phyloP scores from a whole-genome alignment of 192 early-diverging fungal species.

The Entophlyctis luteolus region DNA sequence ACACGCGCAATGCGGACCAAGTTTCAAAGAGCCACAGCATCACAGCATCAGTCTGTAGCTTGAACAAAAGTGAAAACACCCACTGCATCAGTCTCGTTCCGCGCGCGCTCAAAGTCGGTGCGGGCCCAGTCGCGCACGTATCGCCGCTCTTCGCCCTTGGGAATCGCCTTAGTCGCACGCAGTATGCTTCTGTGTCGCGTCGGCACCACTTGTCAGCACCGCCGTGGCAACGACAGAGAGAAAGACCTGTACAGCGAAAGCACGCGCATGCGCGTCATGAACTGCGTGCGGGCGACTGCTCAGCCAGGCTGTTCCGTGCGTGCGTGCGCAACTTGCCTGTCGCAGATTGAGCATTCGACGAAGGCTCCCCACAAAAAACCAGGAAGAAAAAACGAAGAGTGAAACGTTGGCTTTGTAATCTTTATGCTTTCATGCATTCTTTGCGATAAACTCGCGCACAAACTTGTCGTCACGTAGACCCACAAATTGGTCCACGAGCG shows the following conservation, averaged over 20 bases:
- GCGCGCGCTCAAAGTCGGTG: background rate
- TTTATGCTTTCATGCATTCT: constrained; percentile 1
- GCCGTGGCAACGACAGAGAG: background rate
- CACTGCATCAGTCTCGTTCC: constrained; percentile 6
- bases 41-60: background rate
- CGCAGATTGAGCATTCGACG: constrained; percentile 12
- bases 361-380: background rate
- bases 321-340: background rate
- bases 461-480: constrained; percentile 53
- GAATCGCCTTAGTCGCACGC: background rate
- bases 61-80: background rate
- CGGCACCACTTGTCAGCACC: too few species aligned
- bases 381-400: background rate
- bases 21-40: background rate
- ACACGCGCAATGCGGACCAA: background rate
- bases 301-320: background rate
- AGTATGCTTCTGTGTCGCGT: background rate
- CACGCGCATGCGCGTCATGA: constrained; percentile 7
- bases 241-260: background rate
- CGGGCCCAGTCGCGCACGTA: constrained; percentile 16
- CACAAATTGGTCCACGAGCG: constrained; percentile 62
- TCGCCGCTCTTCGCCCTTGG: background rate
- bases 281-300: background rate
- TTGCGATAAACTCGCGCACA: constrained; percentile 54
- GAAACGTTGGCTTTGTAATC: background rate